Conservation (phyloP, 2,329 filamentous ascomycete species). For the Leptographium flavum region DNA sequence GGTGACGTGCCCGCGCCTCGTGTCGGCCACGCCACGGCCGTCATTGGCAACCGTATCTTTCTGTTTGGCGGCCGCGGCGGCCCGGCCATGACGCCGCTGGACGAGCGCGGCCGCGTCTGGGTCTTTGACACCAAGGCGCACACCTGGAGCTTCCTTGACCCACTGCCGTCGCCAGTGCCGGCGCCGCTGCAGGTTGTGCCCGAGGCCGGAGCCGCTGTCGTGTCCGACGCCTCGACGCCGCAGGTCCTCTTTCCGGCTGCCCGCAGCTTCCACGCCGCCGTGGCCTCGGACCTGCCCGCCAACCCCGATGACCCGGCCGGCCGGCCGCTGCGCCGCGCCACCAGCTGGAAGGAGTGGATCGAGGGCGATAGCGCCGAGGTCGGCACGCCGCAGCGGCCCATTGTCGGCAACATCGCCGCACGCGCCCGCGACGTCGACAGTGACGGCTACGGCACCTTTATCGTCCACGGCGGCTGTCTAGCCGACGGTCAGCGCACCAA, state of each 20-base stretch:
- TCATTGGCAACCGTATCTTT: constrained; percentile 58
- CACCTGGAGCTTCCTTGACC: constrained; percentile 51
- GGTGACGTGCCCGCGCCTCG: constrained; percentile 48
- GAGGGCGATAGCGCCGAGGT: constrained; percentile 37
- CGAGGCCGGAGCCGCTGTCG: constrained; percentile 6
- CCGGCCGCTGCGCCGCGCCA: constrained; percentile 18
- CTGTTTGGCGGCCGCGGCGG: constrained; percentile 70
- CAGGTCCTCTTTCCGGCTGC: constrained; percentile 38
- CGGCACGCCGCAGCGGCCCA: constrained; percentile 44
- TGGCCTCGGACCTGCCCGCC: constrained; percentile 24
- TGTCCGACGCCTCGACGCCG: constrained; percentile 4
- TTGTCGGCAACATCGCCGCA: constrained; percentile 41
- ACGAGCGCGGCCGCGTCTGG: constrained; percentile 66
- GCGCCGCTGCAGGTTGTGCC: constrained; percentile 13
- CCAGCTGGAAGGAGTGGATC: constrained; percentile 41
- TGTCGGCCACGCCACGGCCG: constrained; percentile 57
- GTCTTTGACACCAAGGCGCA: constrained; percentile 51
- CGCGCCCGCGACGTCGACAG: constrained; percentile 44
- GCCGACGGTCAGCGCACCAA: constrained; percentile 44
- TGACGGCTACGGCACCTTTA: constrained; percentile 52
- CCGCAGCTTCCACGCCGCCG: constrained; percentile 57
- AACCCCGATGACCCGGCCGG: constrained; percentile 14
- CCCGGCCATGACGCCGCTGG: constrained; percentile 50
- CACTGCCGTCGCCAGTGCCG: constrained; percentile 28
- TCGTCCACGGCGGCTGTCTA: constrained; percentile 64